phyloP scores from a whole-genome alignment of 139 green algal genomes.

The Coccomyxa sp. region DNA sequence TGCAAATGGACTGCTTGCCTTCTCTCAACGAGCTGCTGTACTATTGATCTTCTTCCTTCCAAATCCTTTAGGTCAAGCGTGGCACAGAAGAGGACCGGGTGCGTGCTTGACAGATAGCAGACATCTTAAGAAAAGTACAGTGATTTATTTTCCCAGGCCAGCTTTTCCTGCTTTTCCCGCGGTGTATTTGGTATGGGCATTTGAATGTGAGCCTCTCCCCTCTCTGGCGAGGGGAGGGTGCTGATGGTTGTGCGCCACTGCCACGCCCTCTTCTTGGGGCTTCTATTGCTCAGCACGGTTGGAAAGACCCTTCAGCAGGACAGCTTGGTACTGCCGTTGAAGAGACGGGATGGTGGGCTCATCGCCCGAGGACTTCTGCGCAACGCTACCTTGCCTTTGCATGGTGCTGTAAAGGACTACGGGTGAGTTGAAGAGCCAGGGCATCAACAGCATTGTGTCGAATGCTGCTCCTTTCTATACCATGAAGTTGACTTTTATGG shows the following conservation, averaged over 20 bases:
- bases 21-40: too few relatives aligned
- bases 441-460: background rate
- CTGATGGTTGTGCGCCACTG: too few relatives aligned
- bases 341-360: slow-evolving; percentile 8
- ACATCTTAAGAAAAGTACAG: too few relatives aligned
- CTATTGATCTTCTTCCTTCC: too few relatives aligned
- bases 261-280: background rate
- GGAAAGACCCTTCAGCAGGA: background rate
- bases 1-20: too few relatives aligned
- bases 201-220: too few relatives aligned
- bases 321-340: slow-evolving; percentile 11
- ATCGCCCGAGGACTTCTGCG: slow-evolving; percentile 31
- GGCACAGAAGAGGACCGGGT: too few relatives aligned
- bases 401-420: slow-evolving; percentile 65
- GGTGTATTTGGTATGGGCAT: background rate
- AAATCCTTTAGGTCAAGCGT: too few relatives aligned
- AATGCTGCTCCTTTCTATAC: background rate
- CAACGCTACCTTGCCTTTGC: slow-evolving; percentile 49
- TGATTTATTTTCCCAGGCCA: too few relatives aligned
- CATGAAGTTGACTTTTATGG: background rate
- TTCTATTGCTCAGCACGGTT: background rate
- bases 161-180: too few relatives aligned
- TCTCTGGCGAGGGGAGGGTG: too few relatives aligned
- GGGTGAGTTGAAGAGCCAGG: slow-evolving; percentile 39
- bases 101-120: too few relatives aligned